Evolutionary conservation across 768 basidiomycete genomes (phyloP).

Genomic region (Auriscalpium microsporum): DNA sequence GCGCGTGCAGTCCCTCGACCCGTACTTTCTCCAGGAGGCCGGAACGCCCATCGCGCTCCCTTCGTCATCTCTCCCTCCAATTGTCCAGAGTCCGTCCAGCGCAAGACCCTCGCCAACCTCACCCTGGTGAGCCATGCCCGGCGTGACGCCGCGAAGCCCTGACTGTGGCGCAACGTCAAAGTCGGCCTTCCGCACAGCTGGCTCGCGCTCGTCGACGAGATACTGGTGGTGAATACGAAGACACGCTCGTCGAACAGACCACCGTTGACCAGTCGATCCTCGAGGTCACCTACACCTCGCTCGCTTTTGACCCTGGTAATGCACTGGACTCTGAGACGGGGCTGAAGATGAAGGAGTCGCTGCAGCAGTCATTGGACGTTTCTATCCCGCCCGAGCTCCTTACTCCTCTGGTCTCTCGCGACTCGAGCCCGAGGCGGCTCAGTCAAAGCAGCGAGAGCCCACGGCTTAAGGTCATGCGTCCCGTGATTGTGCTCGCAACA

Average conservation of each 20-base stretch:
- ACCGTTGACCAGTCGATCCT: constrained; percentile 64
- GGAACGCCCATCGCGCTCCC: constrained; percentile 53
- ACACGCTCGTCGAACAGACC: constrained; percentile 40
- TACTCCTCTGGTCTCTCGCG: constrained; percentile 72
- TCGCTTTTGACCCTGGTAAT: constrained; percentile 29
- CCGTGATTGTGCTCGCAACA: constrained; percentile 78
- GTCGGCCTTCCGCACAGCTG: constrained; percentile 79
- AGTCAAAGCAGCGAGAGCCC: constrained; percentile 74
- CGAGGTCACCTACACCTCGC: constrained; percentile 55
- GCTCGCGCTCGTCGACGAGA: constrained; percentile 73
- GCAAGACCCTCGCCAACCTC: constrained; percentile 58
- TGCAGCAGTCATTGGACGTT: constrained; percentile 45
- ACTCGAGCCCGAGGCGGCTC: constrained; percentile 72
- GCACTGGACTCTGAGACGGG: constrained; percentile 9
- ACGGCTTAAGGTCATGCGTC: constrained; percentile 73
- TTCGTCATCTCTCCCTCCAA: constrained; percentile 62
- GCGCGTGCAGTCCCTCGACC: constrained; percentile 55
- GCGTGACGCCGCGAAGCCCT: constrained; percentile 79
- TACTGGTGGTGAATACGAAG: constrained; percentile 65
- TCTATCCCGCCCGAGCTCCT: constrained; percentile 69
- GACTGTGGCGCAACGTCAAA: constrained; percentile 79
- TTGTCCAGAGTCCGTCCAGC: constrained; percentile 59
- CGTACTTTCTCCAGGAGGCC: constrained; percentile 39
- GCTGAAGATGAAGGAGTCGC: constrained; percentile 37
- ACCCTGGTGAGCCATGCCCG: constrained; percentile 72